phyloP scores from a whole-genome alignment of 257 asterid species.

The Solanum pimpinellifolium region DNA sequence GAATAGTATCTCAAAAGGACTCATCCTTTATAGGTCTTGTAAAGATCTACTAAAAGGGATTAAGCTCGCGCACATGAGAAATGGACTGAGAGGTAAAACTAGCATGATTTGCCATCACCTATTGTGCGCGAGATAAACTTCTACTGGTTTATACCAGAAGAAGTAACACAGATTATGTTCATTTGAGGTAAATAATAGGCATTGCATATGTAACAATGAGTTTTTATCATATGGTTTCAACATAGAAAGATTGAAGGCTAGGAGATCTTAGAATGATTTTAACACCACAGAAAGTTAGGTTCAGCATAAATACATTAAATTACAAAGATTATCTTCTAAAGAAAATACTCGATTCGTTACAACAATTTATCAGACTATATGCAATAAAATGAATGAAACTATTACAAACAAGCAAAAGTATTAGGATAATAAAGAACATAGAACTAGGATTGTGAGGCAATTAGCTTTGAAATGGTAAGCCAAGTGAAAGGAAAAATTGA shows the following conservation, averaged over 20 bases:
- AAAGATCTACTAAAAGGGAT: background rate
- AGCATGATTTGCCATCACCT: background rate
- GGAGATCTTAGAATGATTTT: background rate
- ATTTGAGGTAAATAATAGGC: background rate
- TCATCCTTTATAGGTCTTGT: background rate
- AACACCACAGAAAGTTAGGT: background rate
- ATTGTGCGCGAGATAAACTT: background rate
- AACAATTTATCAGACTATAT: background rate
- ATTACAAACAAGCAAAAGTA: background rate
- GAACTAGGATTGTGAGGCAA: background rate
- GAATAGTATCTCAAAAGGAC: background rate
- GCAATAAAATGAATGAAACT: background rate
- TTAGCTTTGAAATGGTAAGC: background rate
- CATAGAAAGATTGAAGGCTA: background rate
- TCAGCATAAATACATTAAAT: background rate
- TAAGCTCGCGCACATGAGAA: background rate
- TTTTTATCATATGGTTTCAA: background rate
- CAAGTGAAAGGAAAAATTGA: background rate
- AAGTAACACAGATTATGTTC: background rate
- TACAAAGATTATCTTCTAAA: background rate
- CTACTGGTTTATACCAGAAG: background rate
- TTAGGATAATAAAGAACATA: background rate
- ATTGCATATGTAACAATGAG: background rate
- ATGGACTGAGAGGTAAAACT: background rate
- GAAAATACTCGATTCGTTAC: background rate